Evolutionary conservation across 129 eudicot species (phyloP), one percentile per base, ranked within the genome.

Genomic region (Glebionis coronaria): DNA sequence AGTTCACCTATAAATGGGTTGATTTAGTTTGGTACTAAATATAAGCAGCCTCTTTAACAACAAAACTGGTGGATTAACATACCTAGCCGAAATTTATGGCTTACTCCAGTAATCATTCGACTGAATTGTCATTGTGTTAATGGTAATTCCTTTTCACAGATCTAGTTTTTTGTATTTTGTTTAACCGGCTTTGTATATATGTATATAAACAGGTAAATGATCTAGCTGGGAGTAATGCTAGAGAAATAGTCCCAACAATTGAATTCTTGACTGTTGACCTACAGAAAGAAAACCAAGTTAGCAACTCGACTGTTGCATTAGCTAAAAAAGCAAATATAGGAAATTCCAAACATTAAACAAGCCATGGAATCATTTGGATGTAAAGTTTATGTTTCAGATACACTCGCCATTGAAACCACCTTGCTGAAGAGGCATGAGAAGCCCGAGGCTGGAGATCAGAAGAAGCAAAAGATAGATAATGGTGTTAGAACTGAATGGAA

Each of bases 301-400:
- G 90, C 83, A 82, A 78, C 73, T 82, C 92, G 11, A 90, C 93
- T 44, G 71, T 76, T 65, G 78, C 82, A 18, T 56, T 76, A 79
- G 97, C 93, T 49, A 79, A 65, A 46, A 82, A 76, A 55, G 75
- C 90, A 54, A 82, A 64, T 76, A 82, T 63, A 71, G 97, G 89
- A 81, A 89, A 67, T 71, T 68, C 81, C 27, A n/a, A 81, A 93
- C 51, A 82, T 89, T 56, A 93, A 82, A 68, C 88, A 95, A 57
- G 97, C 99, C 50, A 56, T 93, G 35, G 83, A 86, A 61, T 84
- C 97, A 53, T 79, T 93, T 14, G 99, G 99, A 5, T 86, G 85
- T 65, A 86, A 76, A 57, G 96, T 89, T 53, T 77, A 80, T 72
- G 84, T 89, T 67, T 84, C 95, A 9, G 85, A 84, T 50, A 70